These are phyloP conservation scores for Aspergillus cejpii DNA, from an alignment of 2,329 filamentous ascomycete species.

Conservation along the genomic window DNA sequence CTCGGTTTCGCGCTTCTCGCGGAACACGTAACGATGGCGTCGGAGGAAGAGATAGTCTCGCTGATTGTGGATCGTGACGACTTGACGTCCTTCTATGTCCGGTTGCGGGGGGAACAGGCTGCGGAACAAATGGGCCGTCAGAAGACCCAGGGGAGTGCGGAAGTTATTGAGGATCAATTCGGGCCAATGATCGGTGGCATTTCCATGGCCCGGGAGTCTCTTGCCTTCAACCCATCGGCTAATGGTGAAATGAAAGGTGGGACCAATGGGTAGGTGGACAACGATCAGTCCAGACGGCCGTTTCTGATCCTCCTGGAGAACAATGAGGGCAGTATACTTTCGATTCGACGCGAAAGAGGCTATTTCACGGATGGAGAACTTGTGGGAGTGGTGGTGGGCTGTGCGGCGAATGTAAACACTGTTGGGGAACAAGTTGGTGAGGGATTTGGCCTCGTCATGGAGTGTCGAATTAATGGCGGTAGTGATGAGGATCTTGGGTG, in stretches of 20 bases:
- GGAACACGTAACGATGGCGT: slow-evolving; percentile 84
- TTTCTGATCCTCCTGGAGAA: slow-evolving; percentile 87
- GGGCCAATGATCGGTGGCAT: slow-evolving; percentile 81
- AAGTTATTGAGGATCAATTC: slow-evolving; percentile 92
- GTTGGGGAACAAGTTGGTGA: slow-evolving; percentile 77
- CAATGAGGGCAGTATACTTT: slow-evolving; percentile 73
- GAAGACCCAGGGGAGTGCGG: slow-evolving; percentile 79
- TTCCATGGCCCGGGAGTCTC: slow-evolving; percentile 82
- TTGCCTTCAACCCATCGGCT: slow-evolving; percentile 86
- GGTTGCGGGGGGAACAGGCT: slow-evolving; percentile 72
- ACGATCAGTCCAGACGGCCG: slow-evolving; percentile 74
- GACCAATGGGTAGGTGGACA: slow-evolving; percentile 73
- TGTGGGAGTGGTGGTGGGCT: slow-evolving; percentile 74
- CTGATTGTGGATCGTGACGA: slow-evolving; percentile 89
- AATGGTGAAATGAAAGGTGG: slow-evolving; percentile 88
- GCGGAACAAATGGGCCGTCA: slow-evolving; percentile 80
- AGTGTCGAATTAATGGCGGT: slow-evolving; percentile 84
- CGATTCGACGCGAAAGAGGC: slow-evolving; percentile 74
- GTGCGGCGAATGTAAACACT: slow-evolving; percentile 76
- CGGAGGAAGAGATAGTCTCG: slow-evolving; percentile 93
- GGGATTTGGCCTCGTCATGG: slow-evolving; percentile 70
- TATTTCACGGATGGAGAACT: slow-evolving; percentile 89
- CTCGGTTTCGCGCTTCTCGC: slow-evolving; percentile 78
- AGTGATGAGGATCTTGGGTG: slow-evolving; percentile 84
- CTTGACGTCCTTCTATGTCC: slow-evolving; percentile 77